These are phyloP conservation scores for Neurospora intermedia DNA, from an alignment of 495 filamentous ascomycete genomes.

Conservation along the genomic window DNA sequence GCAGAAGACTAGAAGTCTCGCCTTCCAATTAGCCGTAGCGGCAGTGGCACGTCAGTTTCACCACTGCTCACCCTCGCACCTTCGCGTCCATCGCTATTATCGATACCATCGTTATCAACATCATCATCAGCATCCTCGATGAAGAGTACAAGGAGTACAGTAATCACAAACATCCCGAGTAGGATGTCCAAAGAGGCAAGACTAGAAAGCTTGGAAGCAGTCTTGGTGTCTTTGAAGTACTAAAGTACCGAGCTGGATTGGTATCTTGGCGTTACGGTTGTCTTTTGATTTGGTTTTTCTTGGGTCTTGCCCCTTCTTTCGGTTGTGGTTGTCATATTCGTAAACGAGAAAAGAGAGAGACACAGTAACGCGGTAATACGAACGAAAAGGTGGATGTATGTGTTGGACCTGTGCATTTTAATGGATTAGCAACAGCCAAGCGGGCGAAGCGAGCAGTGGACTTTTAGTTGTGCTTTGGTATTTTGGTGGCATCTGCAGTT, in stretches of 20 bases:
- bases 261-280: neutral
- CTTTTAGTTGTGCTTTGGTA: neutral
- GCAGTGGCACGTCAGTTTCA: neutral
- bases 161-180: neutral
- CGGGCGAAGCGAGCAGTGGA: neutral
- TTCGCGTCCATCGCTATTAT: neutral
- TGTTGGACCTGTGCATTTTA: neutral
- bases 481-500: neutral
- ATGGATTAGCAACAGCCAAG: neutral
- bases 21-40: neutral
- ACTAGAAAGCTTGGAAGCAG: neutral
- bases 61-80: neutral
- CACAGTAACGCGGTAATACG: neutral
- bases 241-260: neutral
- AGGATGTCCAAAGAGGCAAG: neutral
- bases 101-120: neutral
- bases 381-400: neutral
- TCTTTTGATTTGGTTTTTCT: neutral
- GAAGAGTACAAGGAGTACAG: neutral
- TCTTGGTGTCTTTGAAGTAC: neutral
- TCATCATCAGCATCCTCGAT: neutral
- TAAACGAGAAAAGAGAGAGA: neutral
- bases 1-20: slow-evolving; percentile 10
- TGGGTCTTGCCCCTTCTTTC: neutral
- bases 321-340: neutral